Conservation (phyloP, 2,329 filamentous ascomycete genomes). For the Eutypa lata region DNA sequence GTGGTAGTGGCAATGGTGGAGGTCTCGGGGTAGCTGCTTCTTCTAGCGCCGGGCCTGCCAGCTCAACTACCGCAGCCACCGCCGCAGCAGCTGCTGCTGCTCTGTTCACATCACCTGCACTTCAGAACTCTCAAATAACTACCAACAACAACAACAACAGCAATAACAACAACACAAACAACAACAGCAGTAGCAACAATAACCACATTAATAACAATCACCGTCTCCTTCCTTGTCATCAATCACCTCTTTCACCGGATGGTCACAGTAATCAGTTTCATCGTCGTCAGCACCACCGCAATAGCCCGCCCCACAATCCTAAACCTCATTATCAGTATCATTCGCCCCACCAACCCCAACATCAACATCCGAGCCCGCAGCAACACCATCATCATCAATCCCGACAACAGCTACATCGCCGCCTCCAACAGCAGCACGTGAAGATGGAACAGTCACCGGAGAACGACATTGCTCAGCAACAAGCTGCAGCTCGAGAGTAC, state of each 20-base stretch:
- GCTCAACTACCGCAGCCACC: neutral
- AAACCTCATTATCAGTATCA: constrained; percentile 9
- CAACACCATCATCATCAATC: constrained; percentile 8
- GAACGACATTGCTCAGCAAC: constrained; percentile 54
- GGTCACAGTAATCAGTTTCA: constrained; percentile 12
- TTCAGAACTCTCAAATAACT: constrained; percentile 17
- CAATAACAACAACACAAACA: constrained; percentile 1
- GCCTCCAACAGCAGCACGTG: constrained; percentile 12
- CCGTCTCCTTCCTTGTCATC: constrained; percentile 8
- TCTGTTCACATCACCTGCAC: constrained; percentile 21
- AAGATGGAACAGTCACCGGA: constrained; percentile 36
- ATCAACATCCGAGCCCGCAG: constrained; percentile 5
- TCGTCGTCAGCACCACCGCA: constrained; percentile 21
- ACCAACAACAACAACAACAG: constrained; percentile 12
- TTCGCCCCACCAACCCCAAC: constrained; percentile 12
- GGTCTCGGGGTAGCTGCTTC: constrained; percentile 9
- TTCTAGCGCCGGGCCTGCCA: constrained; percentile 2
- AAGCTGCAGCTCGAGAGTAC: constrained; percentile 58
- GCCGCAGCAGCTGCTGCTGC: constrained; percentile 16
- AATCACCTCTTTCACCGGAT: constrained; percentile 5
- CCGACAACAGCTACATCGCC: constrained; percentile 11
- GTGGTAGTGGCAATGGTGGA: constrained; percentile 17
- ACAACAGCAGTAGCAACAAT: constrained; percentile 11
- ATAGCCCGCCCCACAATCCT: constrained; percentile 10
- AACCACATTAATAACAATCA: neutral